Evolutionary conservation across 208 protist genomes (phyloP).

Genomic region (Acanthamoeba culbertsoni): DNA sequence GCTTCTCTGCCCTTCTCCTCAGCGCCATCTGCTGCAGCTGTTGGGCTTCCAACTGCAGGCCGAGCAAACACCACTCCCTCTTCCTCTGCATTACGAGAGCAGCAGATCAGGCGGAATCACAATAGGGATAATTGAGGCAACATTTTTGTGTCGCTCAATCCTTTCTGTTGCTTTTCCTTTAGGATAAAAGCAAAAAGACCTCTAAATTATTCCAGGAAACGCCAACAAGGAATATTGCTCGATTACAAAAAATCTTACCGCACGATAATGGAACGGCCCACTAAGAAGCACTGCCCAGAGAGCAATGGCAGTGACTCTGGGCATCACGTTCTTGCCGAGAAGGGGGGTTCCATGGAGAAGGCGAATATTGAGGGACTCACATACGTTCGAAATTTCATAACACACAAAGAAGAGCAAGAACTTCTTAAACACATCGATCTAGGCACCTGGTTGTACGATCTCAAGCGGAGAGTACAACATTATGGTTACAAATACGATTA

Average conservation of each 20-base stretch:
- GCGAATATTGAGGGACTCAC: background rate
- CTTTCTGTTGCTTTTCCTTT: no score
- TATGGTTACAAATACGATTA: conserved; percentile 54
- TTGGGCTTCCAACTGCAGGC: no score
- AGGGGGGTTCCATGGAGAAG: background rate
- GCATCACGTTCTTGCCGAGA: background rate
- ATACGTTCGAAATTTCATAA: background rate
- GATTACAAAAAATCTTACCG: no score
- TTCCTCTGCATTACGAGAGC: no score
- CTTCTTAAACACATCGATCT: conserved; percentile 10
- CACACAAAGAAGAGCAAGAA: background rate
- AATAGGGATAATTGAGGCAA: no score
- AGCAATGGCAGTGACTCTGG: background rate
- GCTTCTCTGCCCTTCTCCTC: background rate
- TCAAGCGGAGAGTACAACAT: conserved; percentile 2
- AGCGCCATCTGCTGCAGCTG: background rate
- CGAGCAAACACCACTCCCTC: no score
- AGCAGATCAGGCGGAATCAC: no score
- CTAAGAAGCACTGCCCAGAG: background rate
- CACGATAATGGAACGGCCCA: background rate
- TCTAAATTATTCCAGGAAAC: background rate
- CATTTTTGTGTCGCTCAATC: no score
- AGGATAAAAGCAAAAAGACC: no score
- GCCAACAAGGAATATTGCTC: background rate
- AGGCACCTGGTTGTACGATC: background rate